Conservation (phyloP, 2,329 filamentous ascomycete genomes). For the Dactylellina cionopaga region DNA sequence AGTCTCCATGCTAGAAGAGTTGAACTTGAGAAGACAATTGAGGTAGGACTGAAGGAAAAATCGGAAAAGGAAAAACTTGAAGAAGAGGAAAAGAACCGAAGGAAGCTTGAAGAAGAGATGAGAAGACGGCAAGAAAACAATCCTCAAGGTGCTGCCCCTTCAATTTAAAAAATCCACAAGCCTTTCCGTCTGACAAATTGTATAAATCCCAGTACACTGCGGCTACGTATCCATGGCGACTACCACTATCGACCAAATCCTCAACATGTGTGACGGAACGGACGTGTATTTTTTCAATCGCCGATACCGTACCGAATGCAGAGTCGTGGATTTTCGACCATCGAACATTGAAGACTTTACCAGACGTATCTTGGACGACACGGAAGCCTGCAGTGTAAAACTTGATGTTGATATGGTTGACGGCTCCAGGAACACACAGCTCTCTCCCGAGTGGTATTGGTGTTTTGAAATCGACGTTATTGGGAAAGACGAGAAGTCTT, state of each 20-base stretch:
- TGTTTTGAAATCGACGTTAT: constrained; percentile 47
- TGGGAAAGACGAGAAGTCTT: constrained; percentile 11
- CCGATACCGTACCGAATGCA: constrained; percentile 39
- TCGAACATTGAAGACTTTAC: constrained; percentile 28
- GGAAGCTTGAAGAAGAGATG: constrained; percentile 28
- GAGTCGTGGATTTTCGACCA: constrained; percentile 39
- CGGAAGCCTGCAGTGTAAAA: constrained; percentile 10
- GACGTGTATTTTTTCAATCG: constrained; percentile 38
- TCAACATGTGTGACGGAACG: constrained; percentile 21
- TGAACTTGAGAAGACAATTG: constrained; percentile 16
- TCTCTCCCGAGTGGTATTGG: constrained; percentile 38
- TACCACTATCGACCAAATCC: constrained; percentile 23
- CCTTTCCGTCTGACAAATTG: neutral
- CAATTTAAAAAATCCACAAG: neutral
- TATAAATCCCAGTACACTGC: constrained; percentile 21
- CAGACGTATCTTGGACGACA: constrained; percentile 13
- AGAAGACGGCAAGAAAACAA: constrained; percentile 32
- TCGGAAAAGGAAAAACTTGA: neutral
- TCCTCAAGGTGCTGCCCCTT: constrained; percentile 9
- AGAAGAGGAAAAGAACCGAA: constrained; percentile 2
- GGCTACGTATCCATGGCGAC: constrained; percentile 33
- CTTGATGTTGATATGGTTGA: neutral
- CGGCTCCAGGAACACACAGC: neutral
- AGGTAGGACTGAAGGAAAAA: constrained; percentile 6
- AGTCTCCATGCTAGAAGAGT: constrained; percentile 17